These are phyloP conservation scores for Bruguiera gymnorhiza DNA, from an alignment of 345 rosid genomes.

Conservation along the genomic window DNA sequence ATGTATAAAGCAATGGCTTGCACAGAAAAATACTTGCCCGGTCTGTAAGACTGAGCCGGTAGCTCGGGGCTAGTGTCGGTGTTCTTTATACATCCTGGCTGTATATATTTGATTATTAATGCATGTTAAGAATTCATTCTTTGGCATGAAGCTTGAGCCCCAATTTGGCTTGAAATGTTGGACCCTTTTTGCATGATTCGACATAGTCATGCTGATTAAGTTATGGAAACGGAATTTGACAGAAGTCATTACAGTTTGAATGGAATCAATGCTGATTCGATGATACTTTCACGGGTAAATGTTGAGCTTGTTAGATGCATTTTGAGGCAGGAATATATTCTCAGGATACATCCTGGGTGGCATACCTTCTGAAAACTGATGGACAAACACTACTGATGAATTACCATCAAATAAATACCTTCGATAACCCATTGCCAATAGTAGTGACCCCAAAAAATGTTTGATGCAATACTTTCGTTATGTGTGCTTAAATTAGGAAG, in stretches of 20 bases:
- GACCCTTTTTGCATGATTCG: conserved; percentile 1
- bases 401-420: too few species aligned
- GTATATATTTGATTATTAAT: conserved; percentile 35
- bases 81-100: conserved; percentile 7
- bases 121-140: conserved; percentile 16
- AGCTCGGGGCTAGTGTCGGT: conserved; percentile 33
- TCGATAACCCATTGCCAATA: too few species aligned
- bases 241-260: background rate
- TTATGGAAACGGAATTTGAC: conserved; percentile 1
- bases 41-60: conserved; percentile 69
- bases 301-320: too few species aligned
- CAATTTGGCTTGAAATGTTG: conserved; percentile 4
- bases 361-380: too few species aligned
- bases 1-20: conserved; percentile 86
- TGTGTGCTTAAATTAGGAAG: too few species aligned
- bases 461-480: too few species aligned
- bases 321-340: too few species aligned
- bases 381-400: too few species aligned
- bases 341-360: too few species aligned
- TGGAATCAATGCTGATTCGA: background rate
- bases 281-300: too few species aligned
- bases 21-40: conserved; percentile 75
- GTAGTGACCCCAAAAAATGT: too few species aligned
- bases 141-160: conserved; percentile 17
- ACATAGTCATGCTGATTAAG: background rate